Evolutionary conservation across 352 stramenopile genomes (phyloP).

Genomic region (Phytopythium aichiense): DNA sequence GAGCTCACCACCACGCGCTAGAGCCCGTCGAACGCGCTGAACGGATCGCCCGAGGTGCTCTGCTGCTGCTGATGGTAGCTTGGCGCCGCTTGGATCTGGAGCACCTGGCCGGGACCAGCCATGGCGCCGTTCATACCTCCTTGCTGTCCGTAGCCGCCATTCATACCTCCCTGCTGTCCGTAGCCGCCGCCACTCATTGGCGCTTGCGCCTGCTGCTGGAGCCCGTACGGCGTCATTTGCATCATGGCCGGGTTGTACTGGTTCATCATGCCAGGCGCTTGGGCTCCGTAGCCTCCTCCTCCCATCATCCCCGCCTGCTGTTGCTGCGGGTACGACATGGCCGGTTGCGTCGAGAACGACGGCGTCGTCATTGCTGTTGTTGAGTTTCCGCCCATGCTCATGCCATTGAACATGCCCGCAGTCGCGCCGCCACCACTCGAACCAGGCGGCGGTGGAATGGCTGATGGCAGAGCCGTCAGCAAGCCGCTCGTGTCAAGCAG

Average conservation of each 20-base stretch:
- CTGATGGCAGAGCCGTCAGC: slow-evolving; percentile 37
- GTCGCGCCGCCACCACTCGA: slow-evolving; percentile 14
- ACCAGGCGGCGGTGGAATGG: slow-evolving; percentile 19
- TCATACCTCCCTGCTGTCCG: slow-evolving; percentile 11
- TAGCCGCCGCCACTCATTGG: slow-evolving; percentile 35
- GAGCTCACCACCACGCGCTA: slow-evolving; percentile 19
- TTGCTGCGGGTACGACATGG: slow-evolving; percentile 26
- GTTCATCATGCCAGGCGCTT: slow-evolving; percentile 32
- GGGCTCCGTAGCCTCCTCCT: slow-evolving; percentile 24
- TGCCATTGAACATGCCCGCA: slow-evolving; percentile 60
- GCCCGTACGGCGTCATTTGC: slow-evolving; percentile 78
- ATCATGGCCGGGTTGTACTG: slow-evolving; percentile 63
- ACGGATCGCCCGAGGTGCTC: slow-evolving; percentile 43
- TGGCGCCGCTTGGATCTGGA: slow-evolving; percentile 61
- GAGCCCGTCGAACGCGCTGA: slow-evolving; percentile 78
- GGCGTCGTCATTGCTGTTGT: slow-evolving; percentile 14
- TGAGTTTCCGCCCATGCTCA: slow-evolving; percentile 39
- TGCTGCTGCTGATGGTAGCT: slow-evolving; percentile 46
- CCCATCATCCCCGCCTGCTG: slow-evolving; percentile 14
- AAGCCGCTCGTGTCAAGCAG: slow-evolving; percentile 48
- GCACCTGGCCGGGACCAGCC: slow-evolving; percentile 51
- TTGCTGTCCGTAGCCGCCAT: slow-evolving; percentile 15
- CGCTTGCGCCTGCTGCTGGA: slow-evolving; percentile 41
- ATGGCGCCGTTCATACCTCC: slow-evolving; percentile 30
- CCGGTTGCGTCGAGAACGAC: slow-evolving; percentile 41